Evolutionary conservation across 2,329 filamentous ascomycete genomes (phyloP).

Genomic region (Diplodia seriata): DNA sequence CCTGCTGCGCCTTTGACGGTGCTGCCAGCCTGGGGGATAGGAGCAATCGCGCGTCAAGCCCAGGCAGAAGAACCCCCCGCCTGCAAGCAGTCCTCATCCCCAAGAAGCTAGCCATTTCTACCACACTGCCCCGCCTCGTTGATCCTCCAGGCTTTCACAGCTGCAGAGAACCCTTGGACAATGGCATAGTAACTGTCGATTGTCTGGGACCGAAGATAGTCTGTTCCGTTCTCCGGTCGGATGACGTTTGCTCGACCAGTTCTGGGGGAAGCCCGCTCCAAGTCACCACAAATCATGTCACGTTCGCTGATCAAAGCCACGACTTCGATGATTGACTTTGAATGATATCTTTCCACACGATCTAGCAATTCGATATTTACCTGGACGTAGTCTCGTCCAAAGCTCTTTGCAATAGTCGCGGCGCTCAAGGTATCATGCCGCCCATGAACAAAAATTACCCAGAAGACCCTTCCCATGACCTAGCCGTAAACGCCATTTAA

Average conservation of each 20-base stretch:
- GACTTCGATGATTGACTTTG: not conserved
- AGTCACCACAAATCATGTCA: not conserved
- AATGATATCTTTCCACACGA: not conserved
- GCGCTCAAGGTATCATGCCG: slow-evolving; percentile 28
- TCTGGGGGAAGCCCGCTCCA: not conserved
- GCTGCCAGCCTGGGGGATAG: not conserved
- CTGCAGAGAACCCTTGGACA: not conserved
- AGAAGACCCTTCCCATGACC: slow-evolving; percentile 1
- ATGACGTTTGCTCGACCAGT: not conserved
- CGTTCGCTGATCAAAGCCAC: not conserved
- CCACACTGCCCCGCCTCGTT: not conserved
- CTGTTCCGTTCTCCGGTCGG: not conserved
- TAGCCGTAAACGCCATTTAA: slow-evolving; percentile 10
- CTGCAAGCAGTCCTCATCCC: not conserved
- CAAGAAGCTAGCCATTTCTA: not conserved
- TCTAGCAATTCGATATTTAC: slow-evolving; percentile 5
- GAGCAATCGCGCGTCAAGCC: not conserved
- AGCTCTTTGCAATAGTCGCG: slow-evolving; percentile 8
- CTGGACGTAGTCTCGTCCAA: not conserved
- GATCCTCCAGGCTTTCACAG: not conserved
- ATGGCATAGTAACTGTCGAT: too few species aligned
- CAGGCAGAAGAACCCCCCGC: not conserved
- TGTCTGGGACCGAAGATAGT: not conserved
- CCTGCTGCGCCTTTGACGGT: not conserved
- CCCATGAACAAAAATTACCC: not conserved